Evolutionary conservation across 768 basidiomycete genomes (phyloP), one percentile per base, ranked within the genome.

Genomic region (Boletus subparvulus): DNA sequence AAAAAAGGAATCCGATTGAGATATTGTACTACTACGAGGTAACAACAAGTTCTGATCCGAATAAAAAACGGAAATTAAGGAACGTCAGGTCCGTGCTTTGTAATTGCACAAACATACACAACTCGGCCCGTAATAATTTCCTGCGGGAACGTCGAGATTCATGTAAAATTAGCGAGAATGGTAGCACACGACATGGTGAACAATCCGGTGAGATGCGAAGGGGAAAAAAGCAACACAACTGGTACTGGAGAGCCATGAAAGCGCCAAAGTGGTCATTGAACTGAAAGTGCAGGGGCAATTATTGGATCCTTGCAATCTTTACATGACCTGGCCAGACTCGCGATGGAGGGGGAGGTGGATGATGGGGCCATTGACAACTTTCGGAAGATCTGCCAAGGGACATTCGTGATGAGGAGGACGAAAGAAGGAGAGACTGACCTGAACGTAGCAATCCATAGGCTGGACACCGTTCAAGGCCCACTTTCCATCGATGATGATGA

Each of bases 391-490:
- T 71, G 36, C n/a, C 33, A 13, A 47, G 16, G 28, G 35, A 39
- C 6, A 19, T 59, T 49, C 13, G 39, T 49, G 19, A 37, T 10
- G 17, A 45, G 9, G 16, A 9, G 43, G 14, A 47, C 1, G 56
- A 30, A 1, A 21, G 26, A 55, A 45, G 9, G 33, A 4, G n/a
- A 13, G n/a, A 21, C 71, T 41, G 45, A 77, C 78, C 66, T 73
- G 68, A 32, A 70, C 55, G 58, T 77, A 80, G 43, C 70, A 73
- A 17, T 79, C 78, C 39, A 62, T 63, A 10, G 73, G 52, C 55
- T 81, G 80, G 10, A 75, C 77, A n/a, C 79, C 79, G 16, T 73
- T 74, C 50, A 80, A 43, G 16, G 77, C 80, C 73, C 75, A 80
- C 48, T 73, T 76, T 12, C 73, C 70, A 39, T 80, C 73, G 33